phyloP scores from a whole-genome alignment of 345 rosid genomes.

The Geranium brycei region DNA sequence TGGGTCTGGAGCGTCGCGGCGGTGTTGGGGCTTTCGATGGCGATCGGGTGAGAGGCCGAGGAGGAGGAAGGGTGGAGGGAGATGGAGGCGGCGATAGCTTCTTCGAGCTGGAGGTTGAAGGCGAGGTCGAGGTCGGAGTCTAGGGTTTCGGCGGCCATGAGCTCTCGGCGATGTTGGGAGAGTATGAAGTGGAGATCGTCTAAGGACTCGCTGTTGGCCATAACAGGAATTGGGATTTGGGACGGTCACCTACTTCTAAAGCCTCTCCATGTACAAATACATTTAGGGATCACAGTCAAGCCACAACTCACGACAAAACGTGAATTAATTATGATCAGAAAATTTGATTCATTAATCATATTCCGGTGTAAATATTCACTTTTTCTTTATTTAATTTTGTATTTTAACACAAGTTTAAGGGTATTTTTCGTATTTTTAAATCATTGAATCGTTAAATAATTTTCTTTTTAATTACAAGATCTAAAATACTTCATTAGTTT shows the following conservation, averaged over 20 bases:
- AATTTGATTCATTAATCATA: too few species aligned
- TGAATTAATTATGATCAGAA: too few species aligned
- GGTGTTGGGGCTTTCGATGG: neutral
- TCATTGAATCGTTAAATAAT: too few species aligned
- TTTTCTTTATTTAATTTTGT: too few species aligned
- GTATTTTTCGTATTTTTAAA: too few species aligned
- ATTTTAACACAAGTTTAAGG: too few species aligned
- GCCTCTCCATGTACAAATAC: too few species aligned
- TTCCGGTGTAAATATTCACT: too few species aligned
- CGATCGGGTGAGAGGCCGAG: neutral
- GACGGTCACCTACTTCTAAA: neutral
- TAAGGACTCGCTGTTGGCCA: neutral
- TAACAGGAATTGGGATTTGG: neutral
- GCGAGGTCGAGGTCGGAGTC: constrained; percentile 40
- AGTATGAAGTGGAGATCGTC: constrained; percentile 9
- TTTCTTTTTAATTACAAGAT: too few species aligned
- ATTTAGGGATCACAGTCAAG: too few species aligned
- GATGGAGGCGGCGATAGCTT: constrained; percentile 40
- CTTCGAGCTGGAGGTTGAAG: constrained; percentile 43
- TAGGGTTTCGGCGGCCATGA: constrained; percentile 15
- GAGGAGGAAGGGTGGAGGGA: constrained; percentile 14
- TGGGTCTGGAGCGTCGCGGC: constrained; percentile 13
- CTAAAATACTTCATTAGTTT: too few species aligned
- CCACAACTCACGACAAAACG: too few species aligned
- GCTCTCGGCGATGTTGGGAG: constrained; percentile 13